Evolutionary conservation across 1,284 basidiomycete genomes (phyloP).

Genomic region (Rhodotorula mucilaginosa): DNA sequence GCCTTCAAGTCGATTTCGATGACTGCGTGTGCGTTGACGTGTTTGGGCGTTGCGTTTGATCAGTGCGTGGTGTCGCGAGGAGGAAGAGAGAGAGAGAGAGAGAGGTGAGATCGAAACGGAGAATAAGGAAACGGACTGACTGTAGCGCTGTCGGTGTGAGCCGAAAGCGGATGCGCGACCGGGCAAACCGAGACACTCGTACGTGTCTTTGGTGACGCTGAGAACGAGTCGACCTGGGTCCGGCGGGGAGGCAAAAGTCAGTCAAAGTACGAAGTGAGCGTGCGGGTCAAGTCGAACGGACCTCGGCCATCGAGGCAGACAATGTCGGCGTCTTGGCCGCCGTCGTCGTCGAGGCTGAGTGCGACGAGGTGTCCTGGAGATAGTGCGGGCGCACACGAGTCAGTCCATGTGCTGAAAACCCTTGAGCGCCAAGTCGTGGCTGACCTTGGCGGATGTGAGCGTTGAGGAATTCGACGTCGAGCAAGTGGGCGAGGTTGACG

Average conservation of each 20-base stretch:
- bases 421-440: too few species aligned
- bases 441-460: constrained; percentile 23
- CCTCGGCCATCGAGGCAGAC: constrained; percentile 35
- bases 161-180: constrained; percentile 29
- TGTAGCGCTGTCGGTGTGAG: constrained; percentile 28
- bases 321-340: constrained; percentile 21
- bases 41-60: neutral
- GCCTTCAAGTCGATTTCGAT: constrained; percentile 30
- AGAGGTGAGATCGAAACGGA: too few species aligned
- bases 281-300: neutral
- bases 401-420: too few species aligned
- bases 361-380: constrained; percentile 27
- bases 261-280: neutral
- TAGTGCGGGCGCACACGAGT: neutral
- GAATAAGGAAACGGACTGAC: constrained; percentile 21
- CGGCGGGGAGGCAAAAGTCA: neutral
- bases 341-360: constrained; percentile 17
- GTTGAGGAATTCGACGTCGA: constrained; percentile 27
- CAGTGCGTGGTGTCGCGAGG: neutral
- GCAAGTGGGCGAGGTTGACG: constrained; percentile 32
- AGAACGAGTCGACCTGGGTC: constrained; percentile 31
- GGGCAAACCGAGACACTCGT: constrained; percentile 34
- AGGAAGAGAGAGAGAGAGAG: too few species aligned
- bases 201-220: constrained; percentile 31
- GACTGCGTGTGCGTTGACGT: constrained; percentile 8